These are phyloP conservation scores for Rubia peregrina DNA, from an alignment of 305 asterid species.

Conservation along the genomic window DNA sequence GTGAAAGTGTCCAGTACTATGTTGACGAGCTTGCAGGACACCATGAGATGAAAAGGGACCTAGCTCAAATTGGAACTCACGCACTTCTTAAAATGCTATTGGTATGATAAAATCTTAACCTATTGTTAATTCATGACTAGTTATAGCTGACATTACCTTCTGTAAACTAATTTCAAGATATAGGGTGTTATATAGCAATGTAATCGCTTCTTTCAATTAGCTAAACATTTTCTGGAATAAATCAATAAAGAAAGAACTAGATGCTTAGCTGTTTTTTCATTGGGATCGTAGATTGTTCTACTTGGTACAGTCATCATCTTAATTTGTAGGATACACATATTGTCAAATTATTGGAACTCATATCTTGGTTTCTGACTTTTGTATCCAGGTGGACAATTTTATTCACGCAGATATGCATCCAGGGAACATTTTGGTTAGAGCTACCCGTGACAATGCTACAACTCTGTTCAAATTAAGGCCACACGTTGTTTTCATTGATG, in stretches of 20 bases:
- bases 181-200: not conserved
- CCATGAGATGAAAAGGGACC: constrained; percentile 42
- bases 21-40: constrained; percentile 59
- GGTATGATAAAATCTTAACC: constrained; percentile 35
- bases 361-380: constrained; percentile 14
- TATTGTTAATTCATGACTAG: not conserved
- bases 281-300: constrained; percentile 4
- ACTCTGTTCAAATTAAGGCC: constrained; percentile 59
- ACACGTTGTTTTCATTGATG: constrained; percentile 77
- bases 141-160: not conserved
- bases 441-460: constrained; percentile 32
- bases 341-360: constrained; percentile 10
- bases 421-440: constrained; percentile 78
- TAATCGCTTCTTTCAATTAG: not conserved
- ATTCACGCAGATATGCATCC: constrained; percentile 95
- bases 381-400: constrained; percentile 72
- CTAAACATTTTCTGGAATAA: not conserved
- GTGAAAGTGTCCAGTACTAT: constrained; percentile 59
- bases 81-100: constrained; percentile 78
- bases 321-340: not conserved
- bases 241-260: not conserved
- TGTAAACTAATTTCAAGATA: not conserved
- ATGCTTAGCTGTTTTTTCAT: constrained; percentile 8
- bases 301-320: not conserved
- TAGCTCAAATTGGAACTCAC: constrained; percentile 81